Base-by-base conservation (phyloP, 345 rosid genomes). In the Lagerstroemia speciosa region DNA sequence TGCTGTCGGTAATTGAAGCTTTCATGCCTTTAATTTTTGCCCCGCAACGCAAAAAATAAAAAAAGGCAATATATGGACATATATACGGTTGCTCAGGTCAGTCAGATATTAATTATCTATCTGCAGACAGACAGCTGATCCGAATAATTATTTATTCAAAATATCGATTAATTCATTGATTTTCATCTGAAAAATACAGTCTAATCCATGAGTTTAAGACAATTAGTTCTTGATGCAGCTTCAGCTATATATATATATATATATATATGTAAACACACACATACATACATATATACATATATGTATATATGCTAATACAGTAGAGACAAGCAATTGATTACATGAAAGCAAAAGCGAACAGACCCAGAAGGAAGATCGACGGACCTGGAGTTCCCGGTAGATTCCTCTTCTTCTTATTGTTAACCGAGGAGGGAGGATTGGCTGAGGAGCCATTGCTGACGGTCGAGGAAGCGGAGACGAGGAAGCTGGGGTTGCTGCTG, bases 371-470 rank as follows among this genome's bases (percentile, higher is more conserved):
- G 45, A 26, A 29, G 33, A 66, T 1, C 27, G 22, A n/a, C 24
- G 29, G 6, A 71, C 63, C 63, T 64, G 68, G 73, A 48, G 55
- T 64, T 64, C 68, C 52, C 3, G 69, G 74, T 0, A 71, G 60
- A 55, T 41, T 71, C 50, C 74, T 69, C 50, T 69, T 69, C 72
- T 69, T 69, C 72, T 69, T n/a, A n/a, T n/a, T 69, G n/a, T 9
- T 41, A 19, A n/a, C 60, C 24, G 60, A 53, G 26, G 55, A 15
- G 26, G 70, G 63, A 67, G 69, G 22, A 20, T 29, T 55, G 24
- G 24, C 32, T 43, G 72, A 32, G 12, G 65, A 40, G 58, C 48
- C 65, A 69, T 62, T 61, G 36, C 50, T 62, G 38, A 38, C 19
- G 38, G 48, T 60, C 0, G 70, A 57, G 6, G 70, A 67, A 48